These are phyloP conservation scores for Pythium insidiosum DNA, from an alignment of 352 stramenopile species.

Conservation along the genomic window DNA sequence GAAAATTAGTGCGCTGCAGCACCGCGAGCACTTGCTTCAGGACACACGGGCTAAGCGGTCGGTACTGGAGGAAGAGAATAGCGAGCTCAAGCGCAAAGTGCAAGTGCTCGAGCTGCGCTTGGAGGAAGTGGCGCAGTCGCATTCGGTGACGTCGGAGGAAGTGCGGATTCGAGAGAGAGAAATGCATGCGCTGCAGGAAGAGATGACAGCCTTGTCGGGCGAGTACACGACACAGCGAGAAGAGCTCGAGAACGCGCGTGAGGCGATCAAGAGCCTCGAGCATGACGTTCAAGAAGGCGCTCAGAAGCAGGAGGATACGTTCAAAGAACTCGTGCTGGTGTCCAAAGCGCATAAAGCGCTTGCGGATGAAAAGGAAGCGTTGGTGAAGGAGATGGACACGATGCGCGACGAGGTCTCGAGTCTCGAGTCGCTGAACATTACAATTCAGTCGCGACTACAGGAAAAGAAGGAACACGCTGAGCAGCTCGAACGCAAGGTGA, in stretches of 20 bases:
- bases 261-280: conserved; percentile 54
- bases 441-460: conserved; percentile 43
- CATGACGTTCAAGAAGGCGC: conserved; percentile 51
- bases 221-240: conserved; percentile 63
- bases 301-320: conserved; percentile 51
- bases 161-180: conserved; percentile 57
- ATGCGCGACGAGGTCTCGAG: conserved; percentile 39
- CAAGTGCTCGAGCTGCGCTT: conserved; percentile 70
- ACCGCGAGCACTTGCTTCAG: conserved; percentile 62
- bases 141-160: conserved; percentile 48
- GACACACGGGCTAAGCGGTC: conserved; percentile 46
- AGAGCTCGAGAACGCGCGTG: conserved; percentile 39
- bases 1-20: conserved; percentile 50
- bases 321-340: conserved; percentile 73
- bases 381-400: conserved; percentile 34
- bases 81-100: conserved; percentile 64
- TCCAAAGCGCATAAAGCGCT: conserved; percentile 73
- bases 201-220: conserved; percentile 52
- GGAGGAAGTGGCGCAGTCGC: conserved; percentile 62
- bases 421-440: conserved; percentile 49
- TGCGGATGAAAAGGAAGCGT: conserved; percentile 45
- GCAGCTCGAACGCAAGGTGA: conserved; percentile 60
- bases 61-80: conserved; percentile 68
- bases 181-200: conserved; percentile 39
- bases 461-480: conserved; percentile 59